phyloP scores from a whole-genome alignment of 1,139 yeast species.

The Candida freyschussii region DNA sequence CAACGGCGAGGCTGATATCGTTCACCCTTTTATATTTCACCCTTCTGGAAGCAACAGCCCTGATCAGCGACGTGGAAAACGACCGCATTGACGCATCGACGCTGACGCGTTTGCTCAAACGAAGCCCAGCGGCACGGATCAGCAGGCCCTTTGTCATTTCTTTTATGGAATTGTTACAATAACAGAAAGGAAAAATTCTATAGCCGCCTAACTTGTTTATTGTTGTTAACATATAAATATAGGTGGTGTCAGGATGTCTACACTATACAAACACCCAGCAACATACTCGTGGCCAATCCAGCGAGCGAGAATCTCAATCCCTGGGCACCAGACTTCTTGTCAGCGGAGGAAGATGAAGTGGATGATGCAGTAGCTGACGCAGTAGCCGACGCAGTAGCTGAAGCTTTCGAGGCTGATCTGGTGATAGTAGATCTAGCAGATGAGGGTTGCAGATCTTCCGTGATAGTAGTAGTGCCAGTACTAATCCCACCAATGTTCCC shows the following conservation, averaged over 20 bases:
- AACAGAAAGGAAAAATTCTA: too few species aligned
- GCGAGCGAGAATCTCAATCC: too few species aligned
- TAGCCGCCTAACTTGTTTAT: too few species aligned
- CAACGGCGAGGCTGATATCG: conserved; percentile 30
- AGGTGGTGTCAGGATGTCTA: background rate
- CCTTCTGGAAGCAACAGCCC: conserved; percentile 1
- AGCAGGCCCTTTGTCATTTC: too few species aligned
- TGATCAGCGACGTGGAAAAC: conserved; percentile 1
- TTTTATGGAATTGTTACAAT: too few species aligned
- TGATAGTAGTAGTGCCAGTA: conserved; percentile 9
- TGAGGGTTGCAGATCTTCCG: conserved; percentile 20
- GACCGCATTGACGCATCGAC: background rate
- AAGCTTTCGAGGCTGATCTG: conserved; percentile 35
- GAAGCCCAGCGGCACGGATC: conserved; percentile 1
- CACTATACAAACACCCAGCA: background rate
- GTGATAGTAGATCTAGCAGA: conserved; percentile 3
- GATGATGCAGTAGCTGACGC: conserved; percentile 38
- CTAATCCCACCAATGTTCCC: too few species aligned
- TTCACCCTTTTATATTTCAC: conserved; percentile 8
- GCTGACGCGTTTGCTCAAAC: background rate
- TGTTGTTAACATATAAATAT: too few species aligned
- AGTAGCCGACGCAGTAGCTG: conserved; percentile 1
- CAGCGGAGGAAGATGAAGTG: conserved; percentile 20
- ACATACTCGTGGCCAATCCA: too few species aligned
- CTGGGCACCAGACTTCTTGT: background rate